Evolutionary conservation across 2,329 filamentous ascomycete genomes (phyloP), one percentile per base, ranked within the genome.

Genomic region (Calonectria henricotiae): DNA sequence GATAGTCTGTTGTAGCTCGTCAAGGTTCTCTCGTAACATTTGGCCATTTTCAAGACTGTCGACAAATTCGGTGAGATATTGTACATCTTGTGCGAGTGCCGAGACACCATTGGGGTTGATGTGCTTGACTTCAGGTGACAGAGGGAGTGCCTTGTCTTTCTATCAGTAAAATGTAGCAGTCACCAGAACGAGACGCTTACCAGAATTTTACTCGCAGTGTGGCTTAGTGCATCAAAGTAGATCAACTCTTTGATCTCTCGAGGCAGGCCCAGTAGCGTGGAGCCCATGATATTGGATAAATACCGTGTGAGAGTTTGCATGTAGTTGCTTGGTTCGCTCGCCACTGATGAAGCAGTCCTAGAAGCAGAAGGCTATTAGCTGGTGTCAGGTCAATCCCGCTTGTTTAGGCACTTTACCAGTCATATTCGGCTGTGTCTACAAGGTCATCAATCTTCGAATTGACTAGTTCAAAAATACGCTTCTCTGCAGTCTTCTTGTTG

Each of bases 391-490:
- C 35, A 17, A 15, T 27, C 20, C 8, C 44, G 17, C 3, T 54
- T 47, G 17, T 49, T 8, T 13, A 7, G 5, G 65, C 27, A 35
- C 73, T 83, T 65, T 83, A 91, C 92, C 96, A 99, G 81, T 98
- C 94, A 80, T 99, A 99, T 83, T 99, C 96, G 37, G 96, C 96
- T 0, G 95, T 98, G 77, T 98, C 96, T 65, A 99, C 93, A 12
- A 99, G 89, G 80, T 99, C 96, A 79, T 98, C 96, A 77, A 99
- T 98, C 85, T 99, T 99, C 68, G 94, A 97, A 84, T 99, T 98
- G 73, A 99, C 96, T 0, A 99, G 89, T 83, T 99, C 97, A 79
- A 99, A 99, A 68, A 99, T 98, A 39, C 97, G 93, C 83, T 98
- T 98, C 80, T 98, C 96, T 0, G 96, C 96, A 1, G 93, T 95